phyloP scores from a whole-genome alignment of 1,284 basidiomycete genomes.

The Ustilago hordei region DNA sequence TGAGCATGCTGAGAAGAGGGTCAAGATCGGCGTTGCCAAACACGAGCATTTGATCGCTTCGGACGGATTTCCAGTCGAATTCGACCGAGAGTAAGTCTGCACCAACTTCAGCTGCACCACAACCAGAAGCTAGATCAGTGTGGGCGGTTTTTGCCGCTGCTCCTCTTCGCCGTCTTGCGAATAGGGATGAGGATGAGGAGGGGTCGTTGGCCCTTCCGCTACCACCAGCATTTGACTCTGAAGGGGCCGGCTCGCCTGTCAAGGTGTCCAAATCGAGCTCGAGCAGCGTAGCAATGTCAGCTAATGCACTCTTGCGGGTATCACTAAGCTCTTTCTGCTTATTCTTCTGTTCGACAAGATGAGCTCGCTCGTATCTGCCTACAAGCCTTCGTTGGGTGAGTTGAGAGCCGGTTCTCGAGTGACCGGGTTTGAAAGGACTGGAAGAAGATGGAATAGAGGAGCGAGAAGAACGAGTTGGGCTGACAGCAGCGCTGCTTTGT shows the following conservation, averaged over 20 bases:
- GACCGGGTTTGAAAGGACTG: slow-evolving; percentile 37
- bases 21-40: slow-evolving; percentile 84
- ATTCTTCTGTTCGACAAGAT: slow-evolving; percentile 59
- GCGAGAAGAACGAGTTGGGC: slow-evolving; percentile 17
- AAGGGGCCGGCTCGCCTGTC: slow-evolving; percentile 41
- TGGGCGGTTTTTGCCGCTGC: slow-evolving; percentile 33
- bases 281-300: slow-evolving; percentile 59
- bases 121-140: slow-evolving; percentile 54
- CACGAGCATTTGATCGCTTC: slow-evolving; percentile 79
- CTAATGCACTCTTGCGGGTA: slow-evolving; percentile 49
- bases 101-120: slow-evolving; percentile 62
- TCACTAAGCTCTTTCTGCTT: slow-evolving; percentile 59
- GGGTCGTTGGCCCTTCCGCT: slow-evolving; percentile 4
- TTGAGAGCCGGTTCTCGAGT: slow-evolving; percentile 36
- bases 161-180: slow-evolving; percentile 37
- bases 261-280: slow-evolving; percentile 53
- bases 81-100: slow-evolving; percentile 54
- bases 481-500: slow-evolving; percentile 17
- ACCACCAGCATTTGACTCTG: slow-evolving; percentile 5
- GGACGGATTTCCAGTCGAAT: slow-evolving; percentile 56
- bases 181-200: slow-evolving; percentile 16
- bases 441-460: slow-evolving; percentile 13
- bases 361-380: slow-evolving; percentile 53
- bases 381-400: slow-evolving; percentile 53
- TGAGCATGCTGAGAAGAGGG: slow-evolving; percentile 81